Evolutionary conservation across 2,329 filamentous ascomycete genomes (phyloP), one percentile per base, ranked within the genome.

Genomic region (Lachnellula arida): DNA sequence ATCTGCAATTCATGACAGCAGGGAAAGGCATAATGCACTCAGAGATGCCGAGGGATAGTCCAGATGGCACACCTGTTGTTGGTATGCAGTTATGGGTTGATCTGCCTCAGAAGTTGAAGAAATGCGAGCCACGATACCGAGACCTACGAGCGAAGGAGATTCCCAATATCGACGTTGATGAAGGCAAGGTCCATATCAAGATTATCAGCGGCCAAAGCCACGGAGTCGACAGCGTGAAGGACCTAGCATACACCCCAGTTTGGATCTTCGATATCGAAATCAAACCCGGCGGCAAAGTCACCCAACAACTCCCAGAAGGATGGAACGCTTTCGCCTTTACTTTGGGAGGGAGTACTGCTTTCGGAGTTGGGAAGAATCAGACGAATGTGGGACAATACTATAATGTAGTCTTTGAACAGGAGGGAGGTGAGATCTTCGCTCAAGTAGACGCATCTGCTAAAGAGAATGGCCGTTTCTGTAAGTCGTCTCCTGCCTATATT

Each of bases 1-100:
- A 97, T 70, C 75, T 97, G 48, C 93, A 97, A 71, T 97, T 97
- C 79, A 97, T 97, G 94, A 97, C 93, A 0, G 93, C 93, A 1
- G 93, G 93, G 4, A 78, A 81, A 19, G 93, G 93, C 43, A 95
- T 97, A 66, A 88, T 97, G 72, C 94, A 97, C 73, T 90, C 92
- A 39, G 93, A 97, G 74, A 97, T 97, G 91, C 93, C 93, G 9
- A 81, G 83, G 53, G 84, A 89, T 68, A 90, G 91, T 69, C 71
- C 79, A 0, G 89, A 94, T 70, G 89, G 89, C 50, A 82, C 78
- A 55, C 77, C 87, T 57, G 96, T 92, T 71, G 81, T 95, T 53
- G 93, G 93, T 35, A 82, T 97, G 75, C 94, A 97, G 76, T 79
- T 97, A 22, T 97, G 94, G 93, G 92, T 97, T 47, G 93, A 97